Percentiles rank a stretch among this genome's conserved stretches.
Conservation (phyloP, 306 rosid genomes). For the Styphnolobium japonicum region DNA sequence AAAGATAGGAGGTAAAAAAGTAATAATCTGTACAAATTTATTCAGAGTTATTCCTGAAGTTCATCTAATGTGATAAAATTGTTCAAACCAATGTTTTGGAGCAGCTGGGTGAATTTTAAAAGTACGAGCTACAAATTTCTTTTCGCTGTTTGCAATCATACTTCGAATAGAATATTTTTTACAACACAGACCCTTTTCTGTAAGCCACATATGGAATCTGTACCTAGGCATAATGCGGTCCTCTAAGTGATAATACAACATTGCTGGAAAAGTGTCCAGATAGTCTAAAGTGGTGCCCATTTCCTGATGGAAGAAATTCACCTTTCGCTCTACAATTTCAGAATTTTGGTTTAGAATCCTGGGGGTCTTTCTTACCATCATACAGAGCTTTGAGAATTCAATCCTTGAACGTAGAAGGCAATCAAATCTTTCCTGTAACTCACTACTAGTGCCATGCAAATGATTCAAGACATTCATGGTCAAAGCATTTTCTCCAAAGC, state of each 20-base stretch:
- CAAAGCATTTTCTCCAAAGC: slow-evolving; percentile 69
- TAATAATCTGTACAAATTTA: neutral
- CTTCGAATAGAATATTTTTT: slow-evolving; percentile 47
- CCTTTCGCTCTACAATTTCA: slow-evolving; percentile 44
- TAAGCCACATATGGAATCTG: slow-evolving; percentile 54
- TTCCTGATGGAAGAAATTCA: slow-evolving; percentile 46
- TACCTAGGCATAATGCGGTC: slow-evolving; percentile 54
- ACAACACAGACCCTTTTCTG: slow-evolving; percentile 45
- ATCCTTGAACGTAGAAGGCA: slow-evolving; percentile 51
- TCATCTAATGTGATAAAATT: slow-evolving; percentile 25
- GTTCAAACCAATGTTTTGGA: slow-evolving; percentile 64
- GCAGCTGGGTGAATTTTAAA: slow-evolving; percentile 60
- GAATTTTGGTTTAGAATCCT: slow-evolving; percentile 55
- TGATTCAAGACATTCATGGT: slow-evolving; percentile 40
- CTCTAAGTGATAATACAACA: slow-evolving; percentile 55
- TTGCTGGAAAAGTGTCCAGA: slow-evolving; percentile 41
- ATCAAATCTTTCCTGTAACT: slow-evolving; percentile 55
- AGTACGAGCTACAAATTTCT: slow-evolving; percentile 41
- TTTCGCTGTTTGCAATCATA: slow-evolving; percentile 48
- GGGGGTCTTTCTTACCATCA: slow-evolving; percentile 39
- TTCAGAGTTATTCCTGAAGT: neutral
- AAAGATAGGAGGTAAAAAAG: neutral
- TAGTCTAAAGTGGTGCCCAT: slow-evolving; percentile 46
- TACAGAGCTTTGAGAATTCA: slow-evolving; percentile 54
- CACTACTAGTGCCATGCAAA: slow-evolving; percentile 49